phyloP scores from a whole-genome alignment of 106 monocot species.

The Allium fistulosum region DNA sequence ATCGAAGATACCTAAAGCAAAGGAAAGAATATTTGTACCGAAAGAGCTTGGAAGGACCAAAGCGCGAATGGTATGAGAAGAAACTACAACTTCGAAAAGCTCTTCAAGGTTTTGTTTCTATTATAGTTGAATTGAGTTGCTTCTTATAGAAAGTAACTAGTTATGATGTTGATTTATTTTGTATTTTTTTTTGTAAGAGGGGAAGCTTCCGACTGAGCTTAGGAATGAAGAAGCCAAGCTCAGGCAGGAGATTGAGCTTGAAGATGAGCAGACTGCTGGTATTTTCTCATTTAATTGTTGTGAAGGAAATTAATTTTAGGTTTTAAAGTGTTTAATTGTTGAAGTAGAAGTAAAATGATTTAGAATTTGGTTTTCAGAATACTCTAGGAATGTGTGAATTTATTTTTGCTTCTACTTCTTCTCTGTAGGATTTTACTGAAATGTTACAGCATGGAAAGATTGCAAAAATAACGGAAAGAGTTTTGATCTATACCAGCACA shows the following conservation, averaged over 20 bases:
- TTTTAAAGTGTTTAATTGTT: not conserved
- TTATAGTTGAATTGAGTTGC: not conserved
- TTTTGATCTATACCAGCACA: no score
- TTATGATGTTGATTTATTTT: not conserved
- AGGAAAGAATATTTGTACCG: slow-evolving; percentile 67
- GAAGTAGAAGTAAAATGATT: not conserved
- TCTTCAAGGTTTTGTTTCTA: slow-evolving; percentile 29
- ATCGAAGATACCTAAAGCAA: slow-evolving; percentile 39
- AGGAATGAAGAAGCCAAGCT: slow-evolving; percentile 61
- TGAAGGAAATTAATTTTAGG: not conserved
- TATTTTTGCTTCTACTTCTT: not conserved
- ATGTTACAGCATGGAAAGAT: no score
- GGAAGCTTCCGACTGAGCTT: slow-evolving; percentile 83
- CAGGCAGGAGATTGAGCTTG: slow-evolving; percentile 62
- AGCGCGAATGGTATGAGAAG: slow-evolving; percentile 67
- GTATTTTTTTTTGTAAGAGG: slow-evolving; percentile 19
- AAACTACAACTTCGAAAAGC: slow-evolving; percentile 67
- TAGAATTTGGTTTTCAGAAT: not conserved
- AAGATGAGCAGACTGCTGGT: slow-evolving; percentile 52
- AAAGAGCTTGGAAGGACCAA: slow-evolving; percentile 70
- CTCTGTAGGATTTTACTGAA: not conserved
- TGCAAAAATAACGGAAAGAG: no score
- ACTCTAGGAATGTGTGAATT: not conserved
- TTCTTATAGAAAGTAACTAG: not conserved
- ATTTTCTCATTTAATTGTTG: not conserved